Conservation (phyloP, 202 grass and related monocot genomes). For the Carex sylvatica region DNA sequence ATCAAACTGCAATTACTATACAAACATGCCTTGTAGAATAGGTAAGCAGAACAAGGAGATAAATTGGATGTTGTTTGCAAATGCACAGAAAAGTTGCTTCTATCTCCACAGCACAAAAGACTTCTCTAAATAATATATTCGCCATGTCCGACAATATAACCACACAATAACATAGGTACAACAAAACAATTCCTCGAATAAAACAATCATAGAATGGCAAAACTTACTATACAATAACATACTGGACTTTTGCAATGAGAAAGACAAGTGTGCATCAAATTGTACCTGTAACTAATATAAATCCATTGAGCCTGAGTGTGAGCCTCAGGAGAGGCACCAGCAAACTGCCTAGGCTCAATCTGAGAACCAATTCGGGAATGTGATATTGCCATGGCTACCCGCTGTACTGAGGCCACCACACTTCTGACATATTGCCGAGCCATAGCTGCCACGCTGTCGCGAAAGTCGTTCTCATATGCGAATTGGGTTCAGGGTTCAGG, state of each 20-base stretch:
- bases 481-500: too few relatives aligned
- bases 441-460: constrained; percentile 81
- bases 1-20: background rate
- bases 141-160: too few relatives aligned
- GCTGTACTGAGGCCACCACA: constrained; percentile 81
- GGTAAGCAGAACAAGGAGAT: too few relatives aligned
- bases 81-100: too few relatives aligned
- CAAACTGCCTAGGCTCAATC: constrained; percentile 54
- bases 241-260: background rate
- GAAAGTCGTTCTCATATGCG: constrained; percentile 77
- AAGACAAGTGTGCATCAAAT: background rate
- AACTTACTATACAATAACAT: too few relatives aligned
- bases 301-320: constrained; percentile 71
- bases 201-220: too few relatives aligned
- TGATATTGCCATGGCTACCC: constrained; percentile 85
- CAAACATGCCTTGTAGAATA: background rate
- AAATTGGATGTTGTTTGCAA: too few relatives aligned
- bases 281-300: constrained; percentile 69
- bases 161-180: too few relatives aligned
- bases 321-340: constrained; percentile 66
- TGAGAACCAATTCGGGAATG: constrained; percentile 49
- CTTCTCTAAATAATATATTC: too few relatives aligned
- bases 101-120: too few relatives aligned
- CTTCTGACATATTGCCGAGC: constrained; percentile 68
- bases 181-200: too few relatives aligned